phyloP scores from a whole-genome alignment of 768 basidiomycete genomes.

The Termitomyces sp. region DNA sequence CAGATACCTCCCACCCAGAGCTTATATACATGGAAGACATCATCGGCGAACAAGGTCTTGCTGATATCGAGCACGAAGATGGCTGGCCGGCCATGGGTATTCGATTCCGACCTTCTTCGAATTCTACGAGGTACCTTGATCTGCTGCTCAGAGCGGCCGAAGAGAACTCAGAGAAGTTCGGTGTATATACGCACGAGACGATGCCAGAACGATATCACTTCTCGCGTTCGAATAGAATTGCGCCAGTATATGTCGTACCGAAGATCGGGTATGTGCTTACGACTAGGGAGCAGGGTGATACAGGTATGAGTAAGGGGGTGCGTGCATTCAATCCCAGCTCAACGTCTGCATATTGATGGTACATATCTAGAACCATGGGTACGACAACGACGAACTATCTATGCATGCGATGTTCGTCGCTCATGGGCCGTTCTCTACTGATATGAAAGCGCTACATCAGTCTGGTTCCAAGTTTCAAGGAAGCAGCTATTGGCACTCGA shows the following conservation, averaged over 20 bases:
- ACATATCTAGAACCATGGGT: conserved; percentile 76
- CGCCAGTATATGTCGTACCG: conserved; percentile 83
- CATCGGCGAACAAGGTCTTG: conserved; percentile 56
- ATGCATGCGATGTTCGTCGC: conserved; percentile 93
- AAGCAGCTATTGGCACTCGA: conserved; percentile 51
- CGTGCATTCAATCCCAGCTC: conserved; percentile 19
- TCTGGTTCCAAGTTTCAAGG: conserved; percentile 29
- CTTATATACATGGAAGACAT: conserved; percentile 79
- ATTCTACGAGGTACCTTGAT: conserved; percentile 50
- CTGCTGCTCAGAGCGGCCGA: conserved; percentile 47
- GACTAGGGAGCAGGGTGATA: conserved; percentile 50
- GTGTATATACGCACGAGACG: conserved; percentile 70
- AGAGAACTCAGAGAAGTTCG: conserved; percentile 58
- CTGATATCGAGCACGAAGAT: conserved; percentile 66
- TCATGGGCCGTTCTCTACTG: conserved; percentile 80
- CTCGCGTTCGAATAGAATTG: conserved; percentile 65
- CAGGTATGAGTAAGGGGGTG: conserved; percentile 71
- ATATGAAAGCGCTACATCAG: conserved; percentile 54
- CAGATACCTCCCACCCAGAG: conserved; percentile 75
- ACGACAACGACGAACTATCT: conserved; percentile 68
- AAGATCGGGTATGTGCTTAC: conserved; percentile 77
- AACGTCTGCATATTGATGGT: background rate
- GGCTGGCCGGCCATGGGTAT: conserved; percentile 91
- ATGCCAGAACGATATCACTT: conserved; percentile 86
- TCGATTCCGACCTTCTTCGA: conserved; percentile 57